Evolutionary conservation across 202 grass and related monocot species (phyloP).

Genomic region (Schoenoplectus triqueter): DNA sequence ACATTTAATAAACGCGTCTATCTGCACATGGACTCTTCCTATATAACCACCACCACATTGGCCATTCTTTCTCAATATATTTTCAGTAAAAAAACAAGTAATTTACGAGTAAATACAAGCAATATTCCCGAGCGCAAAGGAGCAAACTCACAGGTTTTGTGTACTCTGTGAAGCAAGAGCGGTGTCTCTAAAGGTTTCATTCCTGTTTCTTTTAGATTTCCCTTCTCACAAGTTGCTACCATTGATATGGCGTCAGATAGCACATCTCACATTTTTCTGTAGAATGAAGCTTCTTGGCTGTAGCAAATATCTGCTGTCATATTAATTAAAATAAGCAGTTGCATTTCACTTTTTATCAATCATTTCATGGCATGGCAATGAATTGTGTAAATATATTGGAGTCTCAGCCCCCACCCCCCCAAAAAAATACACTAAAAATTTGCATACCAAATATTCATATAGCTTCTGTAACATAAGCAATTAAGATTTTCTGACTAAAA

Average conservation of each 20-base stretch:
- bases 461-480: too few relatives aligned
- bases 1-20: background rate
- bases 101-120: background rate
- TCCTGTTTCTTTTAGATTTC: background rate
- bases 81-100: background rate
- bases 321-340: background rate
- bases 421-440: background rate
- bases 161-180: background rate
- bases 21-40: background rate
- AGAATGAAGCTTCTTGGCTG: background rate
- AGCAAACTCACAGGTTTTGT: background rate
- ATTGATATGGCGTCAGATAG: background rate
- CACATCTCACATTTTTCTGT: background rate
- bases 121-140: background rate
- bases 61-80: background rate
- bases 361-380: background rate
- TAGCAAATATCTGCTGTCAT: background rate
- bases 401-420: too few relatives aligned
- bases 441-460: background rate
- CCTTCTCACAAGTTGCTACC: background rate
- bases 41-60: background rate
- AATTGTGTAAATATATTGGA: background rate
- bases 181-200: background rate
- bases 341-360: background rate
- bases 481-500: too few relatives aligned